Conservation (phyloP, 495 filamentous ascomycete genomes). For the Paragyromitra xinjiangensis region DNA sequence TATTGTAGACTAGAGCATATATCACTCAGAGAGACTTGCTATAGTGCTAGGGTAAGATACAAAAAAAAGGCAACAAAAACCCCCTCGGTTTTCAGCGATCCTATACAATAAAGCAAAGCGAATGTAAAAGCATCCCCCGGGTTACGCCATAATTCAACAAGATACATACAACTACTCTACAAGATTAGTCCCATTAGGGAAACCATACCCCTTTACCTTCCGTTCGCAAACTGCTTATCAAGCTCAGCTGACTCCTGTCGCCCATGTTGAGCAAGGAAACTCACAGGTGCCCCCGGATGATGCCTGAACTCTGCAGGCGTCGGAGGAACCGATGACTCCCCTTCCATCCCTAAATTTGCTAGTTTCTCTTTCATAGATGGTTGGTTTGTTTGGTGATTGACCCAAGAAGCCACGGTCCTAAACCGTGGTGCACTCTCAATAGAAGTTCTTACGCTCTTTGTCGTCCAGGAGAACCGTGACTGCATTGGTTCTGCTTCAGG, state of each 20-base stretch:
- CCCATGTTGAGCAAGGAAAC: slow-evolving; percentile 27
- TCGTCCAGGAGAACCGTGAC: slow-evolving; percentile 51
- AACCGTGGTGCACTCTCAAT: slow-evolving; percentile 62
- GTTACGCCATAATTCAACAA: slow-evolving; percentile 3
- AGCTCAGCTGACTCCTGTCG: slow-evolving; percentile 37
- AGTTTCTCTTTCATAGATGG: slow-evolving; percentile 25
- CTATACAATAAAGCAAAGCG: not conserved
- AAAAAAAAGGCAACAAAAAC: slow-evolving; percentile 1
- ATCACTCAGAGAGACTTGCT: not conserved
- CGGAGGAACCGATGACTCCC: slow-evolving; percentile 10
- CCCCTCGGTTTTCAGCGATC: not conserved
- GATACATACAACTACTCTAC: slow-evolving; percentile 15
- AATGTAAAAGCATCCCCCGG: not conserved
- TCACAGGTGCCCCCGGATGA: slow-evolving; percentile 44
- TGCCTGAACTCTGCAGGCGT: slow-evolving; percentile 45
- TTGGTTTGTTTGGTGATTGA: slow-evolving; percentile 65
- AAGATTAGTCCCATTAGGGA: not conserved
- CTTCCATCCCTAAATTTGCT: slow-evolving; percentile 23
- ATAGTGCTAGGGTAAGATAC: not conserved
- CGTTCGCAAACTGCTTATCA: slow-evolving; percentile 12
- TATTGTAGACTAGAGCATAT: not conserved
- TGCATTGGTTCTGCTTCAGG: slow-evolving; percentile 6
- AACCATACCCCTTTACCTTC: slow-evolving; percentile 13
- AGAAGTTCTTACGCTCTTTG: slow-evolving; percentile 36
- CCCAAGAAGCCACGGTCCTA: slow-evolving; percentile 69